Evolutionary conservation across 306 rosid genomes (phyloP), one percentile per base, ranked within the genome.

Genomic region (Elaeagnus macrophylla): DNA sequence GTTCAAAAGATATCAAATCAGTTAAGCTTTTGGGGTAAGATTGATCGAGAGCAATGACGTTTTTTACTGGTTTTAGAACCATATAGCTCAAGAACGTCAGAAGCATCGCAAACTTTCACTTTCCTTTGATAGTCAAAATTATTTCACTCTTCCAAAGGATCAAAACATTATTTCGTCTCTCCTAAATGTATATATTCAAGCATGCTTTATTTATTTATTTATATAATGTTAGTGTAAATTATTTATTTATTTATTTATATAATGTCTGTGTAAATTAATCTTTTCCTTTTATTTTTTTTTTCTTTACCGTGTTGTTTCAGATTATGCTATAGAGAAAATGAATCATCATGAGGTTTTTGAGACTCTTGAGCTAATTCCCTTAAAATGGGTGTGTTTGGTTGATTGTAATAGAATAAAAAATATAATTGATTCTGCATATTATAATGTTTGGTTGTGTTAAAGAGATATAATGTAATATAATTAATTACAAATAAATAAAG

Each of bases 1-100:
- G 87, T 91, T 79, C 99, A 87, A 62, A 87, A 80, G 52, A 91
- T 91, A 64, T 91, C 99, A 0, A 61, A 72, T 48, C 96, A 91
- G 66, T 79, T 91, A 0, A 87, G 99, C 86, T 87, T 84, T 68
- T 87, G 87, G 66, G 99, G 99, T 5, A 87, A 91, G n/a, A n/a
- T n/a, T n/a, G 85, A 87, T 91, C 12, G 96, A 91, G 81, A 91
- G 96, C 84, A 91, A 87, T 81, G 87, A 91, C 48, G 99, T 91
- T 0, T 91, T 91, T 48, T 91, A 91, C 72, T 91, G 99, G 99
- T 91, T 91, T 65, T 96, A 91, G 75, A 91, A 91, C 61, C 99
- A 91, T 67, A 91, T 87, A 59, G 99, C 96, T 18, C 77, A 96
- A 47, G 99, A 91, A 57, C 72, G 96, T 57, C 99, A 91, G 53